Evolutionary conservation across 176 grass and related monocot species (phyloP).

Genomic region (Oryza coarctata): DNA sequence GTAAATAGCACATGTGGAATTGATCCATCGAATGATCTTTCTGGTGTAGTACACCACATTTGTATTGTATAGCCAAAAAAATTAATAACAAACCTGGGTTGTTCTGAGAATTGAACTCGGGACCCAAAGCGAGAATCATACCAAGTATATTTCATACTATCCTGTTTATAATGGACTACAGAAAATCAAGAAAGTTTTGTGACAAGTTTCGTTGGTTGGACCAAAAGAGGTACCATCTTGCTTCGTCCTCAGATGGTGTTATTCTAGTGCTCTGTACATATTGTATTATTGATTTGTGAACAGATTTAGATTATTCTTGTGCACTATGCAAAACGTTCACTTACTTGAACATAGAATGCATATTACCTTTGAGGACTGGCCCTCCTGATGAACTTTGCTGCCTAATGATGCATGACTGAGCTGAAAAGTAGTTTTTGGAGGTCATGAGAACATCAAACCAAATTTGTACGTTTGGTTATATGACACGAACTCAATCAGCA

Average conservation of each 20-base stretch:
- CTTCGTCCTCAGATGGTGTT: background rate
- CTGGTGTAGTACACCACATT: background rate
- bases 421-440: background rate
- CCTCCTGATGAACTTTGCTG: background rate
- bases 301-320: slow-evolving; percentile 10
- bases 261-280: slow-evolving; percentile 19
- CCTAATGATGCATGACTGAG: background rate
- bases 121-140: background rate
- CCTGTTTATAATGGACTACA: slow-evolving; percentile 34
- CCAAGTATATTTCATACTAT: background rate
- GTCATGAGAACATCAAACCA: background rate
- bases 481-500: background rate
- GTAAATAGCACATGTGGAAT: background rate
- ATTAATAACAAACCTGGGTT: background rate
- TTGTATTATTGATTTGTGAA: slow-evolving; percentile 27
- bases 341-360: background rate
- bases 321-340: background rate
- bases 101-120: background rate
- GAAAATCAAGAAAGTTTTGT: slow-evolving; percentile 12
- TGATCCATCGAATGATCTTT: background rate
- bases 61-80: background rate
- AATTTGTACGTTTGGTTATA: background rate
- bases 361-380: background rate
- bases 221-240: background rate
- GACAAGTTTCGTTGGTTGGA: background rate